Evolutionary conservation across 805 yeast genomes (phyloP).

Genomic region (Candida loeiensis): DNA sequence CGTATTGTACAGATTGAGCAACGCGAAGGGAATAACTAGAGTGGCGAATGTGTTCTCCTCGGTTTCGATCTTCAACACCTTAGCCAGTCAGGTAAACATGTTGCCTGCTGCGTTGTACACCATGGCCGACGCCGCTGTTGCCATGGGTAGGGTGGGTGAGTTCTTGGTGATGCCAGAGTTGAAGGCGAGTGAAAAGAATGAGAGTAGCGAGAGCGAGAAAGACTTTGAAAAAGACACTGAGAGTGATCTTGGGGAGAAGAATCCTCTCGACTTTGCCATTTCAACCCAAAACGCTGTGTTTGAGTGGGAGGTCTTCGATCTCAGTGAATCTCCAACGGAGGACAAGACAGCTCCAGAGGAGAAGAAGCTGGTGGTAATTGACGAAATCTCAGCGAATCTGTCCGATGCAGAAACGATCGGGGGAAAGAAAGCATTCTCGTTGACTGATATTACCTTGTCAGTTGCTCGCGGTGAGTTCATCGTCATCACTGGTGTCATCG

Average conservation of each 20-base stretch:
- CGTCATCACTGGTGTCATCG: constrained; percentile 76
- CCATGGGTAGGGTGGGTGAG: constrained; percentile 54
- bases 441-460: constrained; percentile 48
- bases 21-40: constrained; percentile 25
- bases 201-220: constrained; percentile 14
- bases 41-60: constrained; percentile 72
- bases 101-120: constrained; percentile 69
- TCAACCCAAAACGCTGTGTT: constrained; percentile 51
- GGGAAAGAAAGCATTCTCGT: constrained; percentile 3
- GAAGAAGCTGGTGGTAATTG: not conserved
- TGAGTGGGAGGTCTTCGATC: constrained; percentile 53
- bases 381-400: not conserved
- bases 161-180: constrained; percentile 45
- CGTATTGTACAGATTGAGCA: constrained; percentile 32
- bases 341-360: constrained; percentile 1
- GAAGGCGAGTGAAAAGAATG: not conserved
- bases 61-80: constrained; percentile 60
- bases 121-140: constrained; percentile 64
- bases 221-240: constrained; percentile 26
- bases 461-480: constrained; percentile 66
- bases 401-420: not conserved
- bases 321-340: constrained; percentile 15
- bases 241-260: constrained; percentile 22
- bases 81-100: constrained; percentile 61
- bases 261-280: constrained; percentile 40